Percentiles rank a stretch among this genome's conserved stretches.
Evolutionary conservation across 106 monocot genomes (phyloP).

Genomic region (Alisma plantagoaquatica): DNA sequence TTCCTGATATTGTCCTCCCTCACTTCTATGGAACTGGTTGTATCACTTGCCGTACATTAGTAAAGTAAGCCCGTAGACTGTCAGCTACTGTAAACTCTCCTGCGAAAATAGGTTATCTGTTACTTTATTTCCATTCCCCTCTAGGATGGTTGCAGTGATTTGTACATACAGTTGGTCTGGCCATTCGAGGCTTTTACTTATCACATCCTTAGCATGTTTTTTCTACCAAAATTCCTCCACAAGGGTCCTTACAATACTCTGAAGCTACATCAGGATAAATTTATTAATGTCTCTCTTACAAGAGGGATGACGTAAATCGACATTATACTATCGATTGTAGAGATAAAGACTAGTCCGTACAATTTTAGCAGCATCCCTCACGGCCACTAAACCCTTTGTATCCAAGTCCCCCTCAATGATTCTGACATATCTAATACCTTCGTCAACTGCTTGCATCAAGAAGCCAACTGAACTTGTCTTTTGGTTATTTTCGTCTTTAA

Average conservation of each 20-base stretch:
- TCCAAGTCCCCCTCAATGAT: conserved; percentile 5
- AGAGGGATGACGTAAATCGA: background rate
- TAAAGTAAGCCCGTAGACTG: conserved; percentile 5
- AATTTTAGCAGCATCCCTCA: conserved; percentile 6
- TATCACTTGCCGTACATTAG: background rate
- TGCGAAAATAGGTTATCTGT: background rate
- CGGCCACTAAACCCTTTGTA: background rate
- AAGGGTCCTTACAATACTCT: background rate
- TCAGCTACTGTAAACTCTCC: background rate
- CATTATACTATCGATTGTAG: background rate
- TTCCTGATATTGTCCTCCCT: conserved; percentile 6
- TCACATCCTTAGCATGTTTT: background rate
- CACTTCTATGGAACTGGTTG: background rate
- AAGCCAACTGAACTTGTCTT: background rate
- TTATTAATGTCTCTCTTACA: background rate
- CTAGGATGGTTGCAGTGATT: background rate
- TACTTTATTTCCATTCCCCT: background rate
- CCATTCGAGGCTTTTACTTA: background rate
- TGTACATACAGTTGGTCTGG: conserved; percentile 9
- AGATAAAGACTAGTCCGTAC: conserved; percentile 1
- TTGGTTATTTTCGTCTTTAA: background rate
- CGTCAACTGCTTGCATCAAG: background rate
- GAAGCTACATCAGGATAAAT: background rate
- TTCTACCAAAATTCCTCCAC: background rate
- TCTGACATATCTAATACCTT: conserved; percentile 5